Conservation (phyloP, 441 rosid genomes). For the Arabidopsis hybrid region DNA sequence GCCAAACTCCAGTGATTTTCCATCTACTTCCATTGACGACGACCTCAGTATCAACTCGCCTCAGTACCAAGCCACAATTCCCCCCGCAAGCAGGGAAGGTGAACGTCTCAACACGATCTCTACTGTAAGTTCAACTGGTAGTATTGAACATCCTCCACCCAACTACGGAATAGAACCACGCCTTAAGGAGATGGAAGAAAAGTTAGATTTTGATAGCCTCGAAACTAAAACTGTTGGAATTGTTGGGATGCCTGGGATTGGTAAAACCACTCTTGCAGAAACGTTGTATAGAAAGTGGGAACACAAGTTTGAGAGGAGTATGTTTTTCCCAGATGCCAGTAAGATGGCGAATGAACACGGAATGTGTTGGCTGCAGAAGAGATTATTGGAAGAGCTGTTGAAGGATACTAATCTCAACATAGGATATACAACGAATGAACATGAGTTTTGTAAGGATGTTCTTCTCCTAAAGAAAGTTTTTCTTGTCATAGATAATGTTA, state of each 20-base stretch:
- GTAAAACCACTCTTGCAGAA: conserved; percentile 10
- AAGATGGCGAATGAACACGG: not conserved
- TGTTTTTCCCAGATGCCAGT: not conserved
- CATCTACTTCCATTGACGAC: too few relatives aligned
- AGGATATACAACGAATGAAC: not conserved
- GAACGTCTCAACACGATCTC: too few relatives aligned
- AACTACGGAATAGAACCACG: conserved; percentile 8
- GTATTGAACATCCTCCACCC: too few relatives aligned
- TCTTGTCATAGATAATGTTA: conserved; percentile 14
- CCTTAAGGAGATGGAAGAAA: conserved; percentile 15
- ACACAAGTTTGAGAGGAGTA: too few relatives aligned
- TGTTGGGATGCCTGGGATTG: conserved; percentile 4
- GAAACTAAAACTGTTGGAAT: not conserved
- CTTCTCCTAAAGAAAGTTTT: conserved; percentile 9
- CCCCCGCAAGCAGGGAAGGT: too few relatives aligned
- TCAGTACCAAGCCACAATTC: too few relatives aligned
- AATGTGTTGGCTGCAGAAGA: too few relatives aligned
- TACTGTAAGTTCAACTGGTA: too few relatives aligned
- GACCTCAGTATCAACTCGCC: too few relatives aligned
- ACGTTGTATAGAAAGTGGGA: conserved; percentile 12
- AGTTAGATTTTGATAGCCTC: not conserved
- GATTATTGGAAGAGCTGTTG: not conserved
- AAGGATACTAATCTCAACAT: conserved; percentile 2
- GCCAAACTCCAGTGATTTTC: too few relatives aligned
- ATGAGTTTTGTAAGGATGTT: conserved; percentile 8